Base-by-base conservation (phyloP, 169 alveolate genomes). In the Cryptosporidium viatorum region DNA sequence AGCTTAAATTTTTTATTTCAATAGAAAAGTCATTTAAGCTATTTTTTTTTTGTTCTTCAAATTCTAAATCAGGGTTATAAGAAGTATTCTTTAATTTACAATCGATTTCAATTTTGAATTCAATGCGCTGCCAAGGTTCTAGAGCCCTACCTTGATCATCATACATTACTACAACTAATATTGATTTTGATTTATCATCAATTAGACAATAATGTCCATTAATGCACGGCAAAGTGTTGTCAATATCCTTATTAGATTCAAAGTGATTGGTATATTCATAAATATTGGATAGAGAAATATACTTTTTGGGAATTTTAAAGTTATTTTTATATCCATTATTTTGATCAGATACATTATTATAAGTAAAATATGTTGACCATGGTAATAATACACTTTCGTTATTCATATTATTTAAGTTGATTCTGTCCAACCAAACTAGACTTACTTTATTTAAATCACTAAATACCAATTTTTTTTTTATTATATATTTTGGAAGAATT, bases 61-160 rank as follows among this genome's bases (percentile, higher is more conserved):
- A 41, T 35, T 39, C 59, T 52, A 33, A 35, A 35, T 26, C 10
- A 41, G 35, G n/a, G 1, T 80, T 18, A 55, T 6, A 55, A 9
- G 26, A 52, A 16, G n/a, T 9, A 2, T 48, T 48, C n/a, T 21
- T 45, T 6, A 80, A 33, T 21, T 62, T 43, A 62, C 62, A 31
- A 33, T 60, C 48, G 26, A 80, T 80, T 41, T 80, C 80, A 41
- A 80, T 33, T 16, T 45, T 48, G 31, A 62, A 29, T n/a, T 62
- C 41, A 29, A 5, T 52, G 41, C 37, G 14, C 41, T 80, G 89
- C 89, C 89, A 80, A 43, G 89, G 89, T 62, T 80, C 89, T 12
- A 80, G 21, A 67, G 59, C 67, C n/a, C 12, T 23, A 12, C 69
- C 75, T n/a, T 80, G 35, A 2, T 35, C 74, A 59, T 80, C 33